Percentiles rank a stretch among this genome's conserved stretches.
These are phyloP conservation scores for Acacia crassicarpa DNA, from an alignment of 306 rosid species.

Conservation along the genomic window DNA sequence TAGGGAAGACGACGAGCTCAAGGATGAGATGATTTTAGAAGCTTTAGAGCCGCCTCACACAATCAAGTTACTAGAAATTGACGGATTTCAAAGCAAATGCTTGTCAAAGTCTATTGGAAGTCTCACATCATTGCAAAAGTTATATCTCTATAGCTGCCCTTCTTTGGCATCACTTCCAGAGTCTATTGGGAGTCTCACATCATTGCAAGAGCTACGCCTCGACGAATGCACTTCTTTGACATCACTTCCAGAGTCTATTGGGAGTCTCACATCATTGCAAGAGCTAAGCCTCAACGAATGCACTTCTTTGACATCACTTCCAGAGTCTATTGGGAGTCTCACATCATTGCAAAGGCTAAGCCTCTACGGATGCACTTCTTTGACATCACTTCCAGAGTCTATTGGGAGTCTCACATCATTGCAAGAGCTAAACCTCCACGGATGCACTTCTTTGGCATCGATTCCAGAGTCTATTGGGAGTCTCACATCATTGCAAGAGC, in stretches of 20 bases:
- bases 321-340: constrained; percentile 23
- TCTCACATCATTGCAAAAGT: neutral
- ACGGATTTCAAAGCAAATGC: rapidly evolving
- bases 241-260: neutral
- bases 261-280: neutral
- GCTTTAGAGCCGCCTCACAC: neutral
- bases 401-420: constrained; percentile 6
- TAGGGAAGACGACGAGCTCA: too few species aligned
- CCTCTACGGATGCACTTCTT: rapidly evolving
- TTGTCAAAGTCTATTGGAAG: neutral
- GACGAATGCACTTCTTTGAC: neutral
- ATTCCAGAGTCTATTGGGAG: neutral
- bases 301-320: neutral
- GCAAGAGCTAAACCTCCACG: neutral
- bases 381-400: neutral
- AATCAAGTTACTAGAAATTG: neutral
- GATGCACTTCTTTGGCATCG: neutral
- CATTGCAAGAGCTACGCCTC: constrained; percentile 6
- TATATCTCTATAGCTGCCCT: rapidly evolving
- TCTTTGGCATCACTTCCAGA: neutral
- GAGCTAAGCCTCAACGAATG: rapidly evolving
- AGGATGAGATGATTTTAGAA: neutral
- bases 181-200: neutral
- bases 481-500: constrained; percentile 8
- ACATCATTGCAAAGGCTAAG: neutral